Percentiles rank a stretch among this genome's conserved stretches.
Conservation (phyloP, 2,329 filamentous ascomycete species). For the Emmonsia crescens region DNA sequence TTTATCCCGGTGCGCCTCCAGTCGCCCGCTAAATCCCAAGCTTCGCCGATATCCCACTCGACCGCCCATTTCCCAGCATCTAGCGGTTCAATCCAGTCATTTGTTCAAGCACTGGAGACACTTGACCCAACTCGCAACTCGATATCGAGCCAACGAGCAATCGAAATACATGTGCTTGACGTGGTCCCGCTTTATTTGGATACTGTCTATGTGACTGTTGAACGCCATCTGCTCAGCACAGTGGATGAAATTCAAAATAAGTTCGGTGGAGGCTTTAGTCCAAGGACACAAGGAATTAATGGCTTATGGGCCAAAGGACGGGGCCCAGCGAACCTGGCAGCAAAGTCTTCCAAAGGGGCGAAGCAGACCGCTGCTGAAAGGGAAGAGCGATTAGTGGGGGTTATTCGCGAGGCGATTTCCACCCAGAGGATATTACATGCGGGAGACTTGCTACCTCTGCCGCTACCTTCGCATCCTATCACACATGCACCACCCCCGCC, state of each 20-base stretch:
- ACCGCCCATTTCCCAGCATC: slow-evolving; percentile 64
- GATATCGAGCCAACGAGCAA: slow-evolving; percentile 60
- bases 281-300: slow-evolving; percentile 26
- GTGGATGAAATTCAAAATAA: slow-evolving; percentile 73
- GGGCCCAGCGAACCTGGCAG: slow-evolving; percentile 14
- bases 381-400: slow-evolving; percentile 49
- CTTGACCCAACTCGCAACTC: slow-evolving; percentile 65
- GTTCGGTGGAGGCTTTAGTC: slow-evolving; percentile 57
- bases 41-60: slow-evolving; percentile 57
- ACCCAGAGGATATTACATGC: slow-evolving; percentile 67
- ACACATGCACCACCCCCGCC: slow-evolving; percentile 76
- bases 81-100: slow-evolving; percentile 68
- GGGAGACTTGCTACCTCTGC: slow-evolving; percentile 71
- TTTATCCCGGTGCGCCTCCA: slow-evolving; percentile 61
- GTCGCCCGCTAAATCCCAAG: slow-evolving; percentile 35
- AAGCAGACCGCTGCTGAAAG: slow-evolving; percentile 34
- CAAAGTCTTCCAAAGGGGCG: slow-evolving; percentile 19
- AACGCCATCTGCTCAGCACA: slow-evolving; percentile 66
- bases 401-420: slow-evolving; percentile 63
- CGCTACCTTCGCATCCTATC: slow-evolving; percentile 67
- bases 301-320: slow-evolving; percentile 28
- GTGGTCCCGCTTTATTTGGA: slow-evolving; percentile 71
- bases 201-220: slow-evolving; percentile 75
- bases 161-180: slow-evolving; percentile 76
- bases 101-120: slow-evolving; percentile 61